Evolutionary conservation across 176 grass and related monocot species (phyloP).

Genomic region (Panicum miliaceum): DNA sequence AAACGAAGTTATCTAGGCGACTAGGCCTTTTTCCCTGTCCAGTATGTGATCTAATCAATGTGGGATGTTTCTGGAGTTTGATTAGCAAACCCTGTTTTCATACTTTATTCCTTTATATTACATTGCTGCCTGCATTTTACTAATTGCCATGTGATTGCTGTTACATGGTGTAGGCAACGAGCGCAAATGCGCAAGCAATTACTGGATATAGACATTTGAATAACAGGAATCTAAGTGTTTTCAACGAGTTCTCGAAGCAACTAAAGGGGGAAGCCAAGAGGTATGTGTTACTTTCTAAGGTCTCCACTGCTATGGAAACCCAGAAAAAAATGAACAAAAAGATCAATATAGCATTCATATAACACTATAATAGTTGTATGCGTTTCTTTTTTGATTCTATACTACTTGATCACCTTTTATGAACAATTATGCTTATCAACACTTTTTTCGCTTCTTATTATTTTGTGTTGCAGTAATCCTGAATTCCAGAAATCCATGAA

Average conservation of each 20-base stretch:
- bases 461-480: conserved; percentile 65
- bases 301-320: conserved; percentile 11
- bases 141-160: conserved; percentile 24
- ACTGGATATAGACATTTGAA: conserved; percentile 55
- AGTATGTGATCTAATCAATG: not conserved
- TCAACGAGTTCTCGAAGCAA: conserved; percentile 97
- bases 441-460: conserved; percentile 24
- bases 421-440: not conserved
- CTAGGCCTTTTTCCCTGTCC: not conserved
- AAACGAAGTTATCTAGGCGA: not conserved
- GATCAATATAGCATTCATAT: not conserved
- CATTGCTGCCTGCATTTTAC: conserved; percentile 16
- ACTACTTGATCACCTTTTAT: not conserved
- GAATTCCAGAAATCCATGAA: conserved; percentile 92
- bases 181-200: conserved; percentile 44
- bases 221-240: conserved; percentile 82
- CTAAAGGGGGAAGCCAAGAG: conserved; percentile 93
- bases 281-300: conserved; percentile 38
- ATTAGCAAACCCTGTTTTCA: not conserved
- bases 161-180: conserved; percentile 46
- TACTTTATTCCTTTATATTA: conserved; percentile 8
- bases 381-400: not conserved
- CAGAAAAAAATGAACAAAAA: not conserved
- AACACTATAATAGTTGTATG: conserved; percentile 25
- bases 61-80: not conserved